Evolutionary conservation across 345 rosid genomes (phyloP).

Genomic region (Rubroshorea leprosula): DNA sequence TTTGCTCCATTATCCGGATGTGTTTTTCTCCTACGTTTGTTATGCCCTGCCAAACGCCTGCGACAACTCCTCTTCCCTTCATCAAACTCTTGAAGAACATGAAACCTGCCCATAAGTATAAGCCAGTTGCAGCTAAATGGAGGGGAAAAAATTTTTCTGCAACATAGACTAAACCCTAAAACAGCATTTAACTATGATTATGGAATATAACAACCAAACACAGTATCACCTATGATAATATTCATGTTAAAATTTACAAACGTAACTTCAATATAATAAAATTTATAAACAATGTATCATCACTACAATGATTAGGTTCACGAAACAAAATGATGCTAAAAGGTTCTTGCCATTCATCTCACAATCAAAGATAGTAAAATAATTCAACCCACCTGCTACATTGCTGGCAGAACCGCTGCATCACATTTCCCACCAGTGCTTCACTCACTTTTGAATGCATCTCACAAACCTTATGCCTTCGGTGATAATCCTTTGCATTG

Average conservation of each 20-base stretch:
- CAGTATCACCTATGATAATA: background rate
- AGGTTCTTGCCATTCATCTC: background rate
- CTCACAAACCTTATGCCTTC: conserved; percentile 70
- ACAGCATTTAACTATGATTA: conserved; percentile 4
- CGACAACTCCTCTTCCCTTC: conserved; percentile 81
- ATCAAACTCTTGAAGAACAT: conserved; percentile 76
- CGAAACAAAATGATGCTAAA: background rate
- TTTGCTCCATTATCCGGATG: conserved; percentile 37
- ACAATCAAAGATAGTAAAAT: background rate
- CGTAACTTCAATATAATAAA: background rate
- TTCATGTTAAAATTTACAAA: background rate
- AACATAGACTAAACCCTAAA: background rate
- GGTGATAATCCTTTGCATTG: conserved; percentile 62
- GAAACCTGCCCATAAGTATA: conserved; percentile 56
- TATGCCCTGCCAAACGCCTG: conserved; percentile 76
- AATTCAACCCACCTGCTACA: conserved; percentile 55
- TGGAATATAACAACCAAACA: background rate
- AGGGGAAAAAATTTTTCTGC: conserved; percentile 4
- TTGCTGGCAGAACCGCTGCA: conserved; percentile 83
- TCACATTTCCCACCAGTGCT: conserved; percentile 50
- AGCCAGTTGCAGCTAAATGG: conserved; percentile 28
- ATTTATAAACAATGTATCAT: too few species aligned
- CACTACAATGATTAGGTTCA: background rate
- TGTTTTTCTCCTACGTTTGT: conserved; percentile 63
- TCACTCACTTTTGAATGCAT: conserved; percentile 60